These are phyloP conservation scores for Oenanthe javanica DNA, from an alignment of 140 eudicot species.

Conservation along the genomic window DNA sequence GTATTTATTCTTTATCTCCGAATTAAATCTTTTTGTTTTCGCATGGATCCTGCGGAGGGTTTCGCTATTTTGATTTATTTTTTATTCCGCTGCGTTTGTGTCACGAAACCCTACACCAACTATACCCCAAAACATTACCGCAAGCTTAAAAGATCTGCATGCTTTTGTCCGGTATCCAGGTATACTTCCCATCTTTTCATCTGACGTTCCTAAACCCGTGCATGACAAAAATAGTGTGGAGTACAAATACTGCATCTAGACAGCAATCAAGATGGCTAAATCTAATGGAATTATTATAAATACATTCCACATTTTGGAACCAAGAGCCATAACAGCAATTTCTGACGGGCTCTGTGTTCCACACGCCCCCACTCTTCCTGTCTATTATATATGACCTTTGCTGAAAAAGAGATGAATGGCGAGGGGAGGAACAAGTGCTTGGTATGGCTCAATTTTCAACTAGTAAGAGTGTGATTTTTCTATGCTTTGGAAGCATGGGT, in stretches of 20 bases:
- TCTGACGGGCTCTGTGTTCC: conserved; percentile 33
- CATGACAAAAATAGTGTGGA: conserved; percentile 9
- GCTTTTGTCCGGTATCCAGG: conserved; percentile 30
- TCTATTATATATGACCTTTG: conserved; percentile 48
- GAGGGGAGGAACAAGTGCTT: conserved; percentile 24
- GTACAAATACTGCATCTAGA: conserved; percentile 26
- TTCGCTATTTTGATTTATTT: too few relatives aligned
- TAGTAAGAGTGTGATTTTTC: conserved; percentile 40
- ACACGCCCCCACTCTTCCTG: conserved; percentile 33
- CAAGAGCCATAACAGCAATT: conserved; percentile 33
- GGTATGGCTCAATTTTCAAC: conserved; percentile 52
- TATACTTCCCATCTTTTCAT: conserved; percentile 30
- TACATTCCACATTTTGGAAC: conserved; percentile 35
- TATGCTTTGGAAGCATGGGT: conserved; percentile 56
- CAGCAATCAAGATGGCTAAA: conserved; percentile 24
- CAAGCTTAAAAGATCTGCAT: conserved; percentile 19
- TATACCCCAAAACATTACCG: conserved; percentile 18
- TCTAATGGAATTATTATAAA: conserved; percentile 43
- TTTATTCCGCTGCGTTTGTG: too few relatives aligned
- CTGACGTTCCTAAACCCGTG: conserved; percentile 21
- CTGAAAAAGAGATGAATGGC: background rate
- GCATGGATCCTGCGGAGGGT: too few relatives aligned
- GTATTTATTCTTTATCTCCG: too few relatives aligned
- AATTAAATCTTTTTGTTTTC: too few relatives aligned
- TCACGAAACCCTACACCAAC: conserved; percentile 5